These are phyloP conservation scores for Lojkania enalia DNA, from an alignment of 2,329 filamentous ascomycete species.

Conservation along the genomic window DNA sequence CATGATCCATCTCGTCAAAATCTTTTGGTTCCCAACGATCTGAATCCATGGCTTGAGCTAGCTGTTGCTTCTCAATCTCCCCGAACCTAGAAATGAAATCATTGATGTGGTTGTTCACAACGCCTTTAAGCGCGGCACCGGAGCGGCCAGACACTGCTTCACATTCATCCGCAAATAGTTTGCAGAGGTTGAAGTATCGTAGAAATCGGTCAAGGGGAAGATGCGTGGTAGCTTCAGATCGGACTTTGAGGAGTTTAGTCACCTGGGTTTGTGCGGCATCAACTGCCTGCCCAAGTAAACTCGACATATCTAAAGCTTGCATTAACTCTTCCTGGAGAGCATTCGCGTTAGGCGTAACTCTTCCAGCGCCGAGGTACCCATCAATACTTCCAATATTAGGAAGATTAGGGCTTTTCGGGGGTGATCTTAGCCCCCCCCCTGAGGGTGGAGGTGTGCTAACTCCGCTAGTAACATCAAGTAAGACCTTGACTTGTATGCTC, in stretches of 20 bases:
- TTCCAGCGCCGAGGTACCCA: slow-evolving; percentile 37
- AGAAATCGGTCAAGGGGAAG: slow-evolving; percentile 72
- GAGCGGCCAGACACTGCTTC: slow-evolving; percentile 81
- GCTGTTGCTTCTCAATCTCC: slow-evolving; percentile 71
- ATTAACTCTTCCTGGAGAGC: slow-evolving; percentile 72
- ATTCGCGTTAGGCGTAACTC: slow-evolving; percentile 20
- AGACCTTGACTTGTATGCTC: slow-evolving; percentile 87
- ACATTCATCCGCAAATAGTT: slow-evolving; percentile 83
- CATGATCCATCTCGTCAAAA: slow-evolving; percentile 65
- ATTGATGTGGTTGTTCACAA: slow-evolving; percentile 80
- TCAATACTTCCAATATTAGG: slow-evolving; percentile 49
- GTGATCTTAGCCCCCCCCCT: slow-evolving; percentile 49
- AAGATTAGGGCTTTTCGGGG: slow-evolving; percentile 50
- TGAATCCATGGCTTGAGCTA: slow-evolving; percentile 76
- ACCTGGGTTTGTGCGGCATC: slow-evolving; percentile 74
- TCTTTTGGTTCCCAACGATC: slow-evolving; percentile 81
- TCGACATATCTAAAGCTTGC: slow-evolving; percentile 74
- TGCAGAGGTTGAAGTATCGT: slow-evolving; percentile 79
- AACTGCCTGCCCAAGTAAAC: slow-evolving; percentile 76
- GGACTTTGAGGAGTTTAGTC: slow-evolving; percentile 76
- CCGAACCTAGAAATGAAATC: slow-evolving; percentile 75
- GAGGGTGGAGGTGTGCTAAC: slow-evolving; percentile 55
- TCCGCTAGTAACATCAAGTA: slow-evolving; percentile 90
- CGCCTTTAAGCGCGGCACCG: slow-evolving; percentile 73
- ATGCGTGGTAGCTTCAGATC: slow-evolving; percentile 71